These are phyloP conservation scores for Platanthera zijinensis DNA, from an alignment of 106 monocot species.

Conservation along the genomic window DNA sequence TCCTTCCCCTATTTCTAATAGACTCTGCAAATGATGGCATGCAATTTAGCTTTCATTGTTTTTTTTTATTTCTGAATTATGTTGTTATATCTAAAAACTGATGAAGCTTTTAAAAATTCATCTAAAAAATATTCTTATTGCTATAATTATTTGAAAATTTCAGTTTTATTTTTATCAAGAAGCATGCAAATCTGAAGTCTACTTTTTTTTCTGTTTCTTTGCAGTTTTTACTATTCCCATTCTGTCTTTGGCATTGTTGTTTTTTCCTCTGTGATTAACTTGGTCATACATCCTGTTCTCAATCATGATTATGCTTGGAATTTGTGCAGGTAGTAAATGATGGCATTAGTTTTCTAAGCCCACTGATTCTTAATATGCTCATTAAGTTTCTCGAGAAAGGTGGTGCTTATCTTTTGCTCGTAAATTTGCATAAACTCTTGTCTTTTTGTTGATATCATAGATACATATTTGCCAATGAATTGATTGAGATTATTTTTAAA, in stretches of 20 bases:
- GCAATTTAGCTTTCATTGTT: background rate
- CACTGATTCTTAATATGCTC: conserved; percentile 82
- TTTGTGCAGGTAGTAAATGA: conserved; percentile 74
- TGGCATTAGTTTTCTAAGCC: conserved; percentile 61
- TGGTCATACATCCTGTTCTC: background rate
- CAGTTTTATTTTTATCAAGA: background rate
- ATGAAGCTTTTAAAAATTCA: background rate
- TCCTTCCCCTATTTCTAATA: background rate
- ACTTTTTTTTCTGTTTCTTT: background rate
- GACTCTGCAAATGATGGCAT: background rate
- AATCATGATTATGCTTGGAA: background rate
- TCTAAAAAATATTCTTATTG: background rate
- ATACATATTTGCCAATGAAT: background rate
- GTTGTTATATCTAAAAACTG: background rate
- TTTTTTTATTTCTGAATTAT: background rate
- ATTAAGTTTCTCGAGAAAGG: conserved; percentile 79
- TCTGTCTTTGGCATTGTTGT: background rate
- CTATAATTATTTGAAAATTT: background rate
- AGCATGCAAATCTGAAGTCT: background rate
- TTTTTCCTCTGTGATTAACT: background rate
- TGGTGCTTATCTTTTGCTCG: background rate
- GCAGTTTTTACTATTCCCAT: background rate
- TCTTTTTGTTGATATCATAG: background rate
- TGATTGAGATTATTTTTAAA: conserved; percentile 9
- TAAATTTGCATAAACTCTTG: background rate